These are phyloP conservation scores for Protomyces gravidus DNA, from an alignment of 1,139 yeast species.

Conservation along the genomic window DNA sequence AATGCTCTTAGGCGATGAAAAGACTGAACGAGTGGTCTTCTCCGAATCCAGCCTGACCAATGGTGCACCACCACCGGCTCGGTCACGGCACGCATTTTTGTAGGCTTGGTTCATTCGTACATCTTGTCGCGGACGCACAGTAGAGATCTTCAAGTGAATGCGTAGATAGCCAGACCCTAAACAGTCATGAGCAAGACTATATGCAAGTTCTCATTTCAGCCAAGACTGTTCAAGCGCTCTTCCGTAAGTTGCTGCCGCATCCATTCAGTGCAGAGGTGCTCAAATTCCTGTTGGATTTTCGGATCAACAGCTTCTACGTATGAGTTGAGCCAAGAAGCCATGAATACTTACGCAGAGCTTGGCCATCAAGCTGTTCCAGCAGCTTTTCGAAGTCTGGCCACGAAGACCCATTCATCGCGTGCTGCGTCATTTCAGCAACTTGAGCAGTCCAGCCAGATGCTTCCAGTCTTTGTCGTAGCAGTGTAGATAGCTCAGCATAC, in stretches of 20 bases:
- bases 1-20: too few species aligned
- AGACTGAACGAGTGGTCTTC: too few species aligned
- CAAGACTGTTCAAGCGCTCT: background rate
- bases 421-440: background rate
- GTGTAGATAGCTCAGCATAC: background rate
- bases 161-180: too few species aligned
- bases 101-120: too few species aligned
- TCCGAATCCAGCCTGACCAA: too few species aligned
- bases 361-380: background rate
- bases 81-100: too few species aligned
- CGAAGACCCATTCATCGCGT: background rate
- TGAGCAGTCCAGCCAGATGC: background rate
- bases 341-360: background rate
- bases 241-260: background rate
- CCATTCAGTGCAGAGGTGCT: background rate
- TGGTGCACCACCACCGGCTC: too few species aligned
- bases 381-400: background rate
- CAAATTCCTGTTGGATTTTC: background rate
- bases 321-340: too few species aligned
- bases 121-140: too few species aligned
- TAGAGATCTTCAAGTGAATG: too few species aligned
- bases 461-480: background rate
- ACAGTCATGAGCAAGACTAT: too few species aligned
- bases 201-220: too few species aligned
- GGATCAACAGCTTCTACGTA: background rate